Percentiles rank a stretch among this genome's conserved stretches.
Evolutionary conservation across 305 asterid species (phyloP).

Genomic region (Fraxinus sp.): DNA sequence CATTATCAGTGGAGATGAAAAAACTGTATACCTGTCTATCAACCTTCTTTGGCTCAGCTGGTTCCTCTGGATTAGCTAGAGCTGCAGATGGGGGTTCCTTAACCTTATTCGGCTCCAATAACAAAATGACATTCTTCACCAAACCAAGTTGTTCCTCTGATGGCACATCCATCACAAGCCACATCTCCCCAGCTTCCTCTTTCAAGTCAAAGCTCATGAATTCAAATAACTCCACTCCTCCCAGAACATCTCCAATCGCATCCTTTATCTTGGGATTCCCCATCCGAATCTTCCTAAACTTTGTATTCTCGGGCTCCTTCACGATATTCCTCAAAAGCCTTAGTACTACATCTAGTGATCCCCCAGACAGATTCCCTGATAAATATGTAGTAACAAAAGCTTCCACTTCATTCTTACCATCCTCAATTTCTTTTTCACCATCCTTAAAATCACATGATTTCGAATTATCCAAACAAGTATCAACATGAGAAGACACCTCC

Average conservation of each 20-base stretch:
- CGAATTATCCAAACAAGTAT: conserved; percentile 53
- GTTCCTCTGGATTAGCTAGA: conserved; percentile 39
- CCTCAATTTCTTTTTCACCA: conserved; percentile 23
- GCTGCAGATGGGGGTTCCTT: conserved; percentile 36
- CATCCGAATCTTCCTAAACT: conserved; percentile 83
- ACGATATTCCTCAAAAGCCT: conserved; percentile 65
- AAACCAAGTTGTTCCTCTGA: conserved; percentile 46
- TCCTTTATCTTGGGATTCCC: conserved; percentile 91
- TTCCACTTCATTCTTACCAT: conserved; percentile 46
- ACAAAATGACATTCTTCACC: conserved; percentile 42
- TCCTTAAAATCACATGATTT: conserved; percentile 20
- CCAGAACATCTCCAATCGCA: conserved; percentile 69
- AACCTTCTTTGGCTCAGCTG: conserved; percentile 43
- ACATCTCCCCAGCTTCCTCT: conserved; percentile 80
- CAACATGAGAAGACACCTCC: conserved; percentile 73
- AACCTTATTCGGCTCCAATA: conserved; percentile 59
- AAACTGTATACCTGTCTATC: conserved; percentile 73
- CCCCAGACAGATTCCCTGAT: conserved; percentile 63
- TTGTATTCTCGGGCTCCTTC: conserved; percentile 72
- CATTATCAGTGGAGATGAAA: neutral
- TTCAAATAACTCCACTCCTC: conserved; percentile 87
- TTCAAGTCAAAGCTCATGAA: conserved; percentile 67
- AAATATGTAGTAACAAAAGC: conserved; percentile 53
- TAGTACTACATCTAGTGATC: conserved; percentile 60
- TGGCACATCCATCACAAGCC: conserved; percentile 77